Conservation (phyloP, 2,329 filamentous ascomycete species). For the Ophiostoma populinum region DNA sequence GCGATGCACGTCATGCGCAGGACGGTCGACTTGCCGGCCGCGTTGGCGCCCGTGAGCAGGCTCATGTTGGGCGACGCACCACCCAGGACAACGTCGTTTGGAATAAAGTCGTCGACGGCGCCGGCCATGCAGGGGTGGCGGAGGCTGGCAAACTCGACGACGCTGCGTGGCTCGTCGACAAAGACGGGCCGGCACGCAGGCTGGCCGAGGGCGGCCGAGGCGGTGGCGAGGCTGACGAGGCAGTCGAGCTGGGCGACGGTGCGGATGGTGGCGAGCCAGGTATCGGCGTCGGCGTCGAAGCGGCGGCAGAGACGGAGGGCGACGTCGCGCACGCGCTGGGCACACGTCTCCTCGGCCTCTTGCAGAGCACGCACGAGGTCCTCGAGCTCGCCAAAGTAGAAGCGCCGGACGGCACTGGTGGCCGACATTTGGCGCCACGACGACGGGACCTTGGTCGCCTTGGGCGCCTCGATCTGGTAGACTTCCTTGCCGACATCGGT, state of each 20-base stretch:
- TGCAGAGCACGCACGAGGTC: constrained; percentile 72
- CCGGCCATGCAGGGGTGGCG: constrained; percentile 90
- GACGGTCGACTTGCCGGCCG: constrained; percentile 91
- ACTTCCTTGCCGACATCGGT: constrained; percentile 90
- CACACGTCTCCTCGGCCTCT: constrained; percentile 86
- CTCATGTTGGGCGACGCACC: constrained; percentile 70
- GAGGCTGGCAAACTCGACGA: constrained; percentile 82
- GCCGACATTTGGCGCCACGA: constrained; percentile 94
- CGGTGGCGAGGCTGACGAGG: constrained; percentile 79
- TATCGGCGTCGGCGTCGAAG: constrained; percentile 73
- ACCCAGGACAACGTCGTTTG: constrained; percentile 80
- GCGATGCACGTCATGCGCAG: constrained; percentile 93
- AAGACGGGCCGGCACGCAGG: constrained; percentile 84
- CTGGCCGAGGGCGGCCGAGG: constrained; percentile 66
- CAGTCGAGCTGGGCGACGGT: constrained; percentile 89
- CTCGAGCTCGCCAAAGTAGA: constrained; percentile 76
- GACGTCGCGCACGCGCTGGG: constrained; percentile 78
- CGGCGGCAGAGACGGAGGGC: constrained; percentile 66
- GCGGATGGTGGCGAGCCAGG: constrained; percentile 79
- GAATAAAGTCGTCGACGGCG: constrained; percentile 84
- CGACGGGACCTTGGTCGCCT: constrained; percentile 66
- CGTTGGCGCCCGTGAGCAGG: constrained; percentile 87
- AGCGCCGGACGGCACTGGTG: constrained; percentile 76
- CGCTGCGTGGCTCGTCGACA: constrained; percentile 65
- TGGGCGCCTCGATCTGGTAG: constrained; percentile 86